Evolutionary conservation across 495 filamentous ascomycete species (phyloP), one percentile per base, ranked within the genome.

Genomic region (Monascus purpureus): DNA sequence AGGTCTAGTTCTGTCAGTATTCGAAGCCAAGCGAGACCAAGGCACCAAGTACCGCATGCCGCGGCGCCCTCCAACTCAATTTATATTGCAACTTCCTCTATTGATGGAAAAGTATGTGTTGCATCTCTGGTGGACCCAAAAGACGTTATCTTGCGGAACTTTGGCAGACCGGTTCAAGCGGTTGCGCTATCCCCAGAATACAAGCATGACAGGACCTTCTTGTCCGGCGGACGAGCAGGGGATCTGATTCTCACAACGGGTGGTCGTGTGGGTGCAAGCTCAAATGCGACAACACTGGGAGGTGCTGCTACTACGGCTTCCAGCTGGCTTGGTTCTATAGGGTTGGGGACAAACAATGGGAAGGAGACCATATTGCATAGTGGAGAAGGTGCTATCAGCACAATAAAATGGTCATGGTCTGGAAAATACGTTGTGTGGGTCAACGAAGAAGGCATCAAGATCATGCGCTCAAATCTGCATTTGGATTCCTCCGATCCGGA

Each of bases 361-460:
- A 92, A 82, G 49, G 90, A 97, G 52, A 82, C 77, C 0, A 59
- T 96, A 2, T 51, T 96, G 26, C 92, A 96, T 53, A 85, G 80
- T 17, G 90, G 90, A 2, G 92, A 97, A 56, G 90, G 90, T 5
- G 70, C 73, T 6, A 92, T 97, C 37, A 82, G 73, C 41, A 80
- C 80, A 4, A 85, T 97, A 37, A 81, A 86, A 50, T 97, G 86
- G 84, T 94, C 85, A 0, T 47, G 83, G 33, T 84, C 85, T 1
- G 88, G 90, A 1, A 82, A 79, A 59, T 95, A 81, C 49, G 80
- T 96, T 2, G 80, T 72, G 0, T 97, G 90, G 90, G 66, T 90
- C 14, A 96, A 94, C 43, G 90, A 97, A 53, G 77, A 88, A 43
- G 90, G 90, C 1, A 86, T 94, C 46, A 94, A 93, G 52, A 85